A percentile compares a stretch with the other conserved stretches of the same genome.
Conservation (phyloP, 768 basidiomycete species). For the Xerocomellus dryophilus region DNA sequence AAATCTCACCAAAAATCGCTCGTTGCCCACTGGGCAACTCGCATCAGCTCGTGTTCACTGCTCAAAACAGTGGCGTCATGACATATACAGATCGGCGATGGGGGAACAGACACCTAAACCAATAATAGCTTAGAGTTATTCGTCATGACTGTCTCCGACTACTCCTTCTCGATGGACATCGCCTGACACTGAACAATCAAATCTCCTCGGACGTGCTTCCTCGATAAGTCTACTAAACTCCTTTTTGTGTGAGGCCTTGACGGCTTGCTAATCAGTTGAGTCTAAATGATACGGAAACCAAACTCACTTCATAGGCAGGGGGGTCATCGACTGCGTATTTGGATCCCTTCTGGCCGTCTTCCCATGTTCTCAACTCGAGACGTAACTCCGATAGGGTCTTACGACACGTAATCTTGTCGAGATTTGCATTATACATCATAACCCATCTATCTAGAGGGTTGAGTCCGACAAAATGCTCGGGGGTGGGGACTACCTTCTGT, state of each 20-base stretch:
- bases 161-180: conserved; percentile 19
- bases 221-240: conserved; percentile 37
- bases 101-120: neutral
- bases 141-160: conserved; percentile 38
- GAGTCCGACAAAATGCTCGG: neutral
- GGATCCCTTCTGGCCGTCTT: conserved; percentile 43
- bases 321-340: conserved; percentile 37
- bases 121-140: conserved; percentile 12
- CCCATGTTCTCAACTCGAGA: conserved; percentile 56
- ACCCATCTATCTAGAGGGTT: conserved; percentile 50
- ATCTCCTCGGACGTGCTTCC: conserved; percentile 35
- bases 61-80: neutral
- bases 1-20: conserved; percentile 6
- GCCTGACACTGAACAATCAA: conserved; percentile 16
- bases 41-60: neutral
- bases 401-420: conserved; percentile 53
- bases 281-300: neutral
- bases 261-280: neutral
- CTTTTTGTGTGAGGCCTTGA: conserved; percentile 25
- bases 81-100: neutral
- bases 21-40: neutral
- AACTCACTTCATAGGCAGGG: conserved; percentile 39
- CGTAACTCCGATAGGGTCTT: conserved; percentile 47
- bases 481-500: conserved; percentile 47
- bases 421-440: conserved; percentile 66